Base-by-base conservation (phyloP, 2,329 filamentous ascomycete genomes). In the Aspergillus neoniger region DNA sequence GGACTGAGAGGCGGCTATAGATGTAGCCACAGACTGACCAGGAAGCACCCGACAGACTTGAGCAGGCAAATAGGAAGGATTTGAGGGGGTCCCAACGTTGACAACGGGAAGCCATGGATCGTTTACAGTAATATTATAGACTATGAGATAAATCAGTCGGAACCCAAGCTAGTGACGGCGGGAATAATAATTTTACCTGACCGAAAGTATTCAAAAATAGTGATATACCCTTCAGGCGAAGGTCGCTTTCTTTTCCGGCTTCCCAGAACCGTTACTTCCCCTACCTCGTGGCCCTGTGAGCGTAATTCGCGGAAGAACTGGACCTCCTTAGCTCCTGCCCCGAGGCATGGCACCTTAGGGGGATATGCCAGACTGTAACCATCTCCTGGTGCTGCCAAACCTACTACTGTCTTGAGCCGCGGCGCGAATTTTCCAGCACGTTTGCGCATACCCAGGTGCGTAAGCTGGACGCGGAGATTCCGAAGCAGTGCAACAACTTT, bases 41-140 rank as follows among this genome's bases (percentile, higher is more conserved):
- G 83, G 80, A 3, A 86, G 66, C 5, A 93, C 81, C 2, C 76
- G 73, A 60, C 88, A 86, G 4, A 87, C 75, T 69, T 92, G 88
- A 0, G 85, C 82, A 0, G 89, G 88, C 49, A 89, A 74, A 65
- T 88, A 91, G 0, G 79, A 77, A 0, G 88, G 86, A n/a, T 81
- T 82, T 0, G 76, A 71, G 0, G 65, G 63, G 7, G 75, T 84
- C 1, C 88, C 88, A 28, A 88, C 78, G 67, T 92, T 91, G 63
- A 92, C 73, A 0, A 91, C 77, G 0, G 89, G 87, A 1, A 81
- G 72, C 5, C 79, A 65, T 0, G 69, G 68, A 6, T 60, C 10
- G 4, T 77, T 66, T 1, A 73, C 57, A 0, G 63, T 63, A 52
- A 82, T 77, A 2, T 50, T 47, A 62, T 70, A 79, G 69, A 7